Conservation (phyloP, 2,329 filamentous ascomycete species). For the Xylariaceae sp. region DNA sequence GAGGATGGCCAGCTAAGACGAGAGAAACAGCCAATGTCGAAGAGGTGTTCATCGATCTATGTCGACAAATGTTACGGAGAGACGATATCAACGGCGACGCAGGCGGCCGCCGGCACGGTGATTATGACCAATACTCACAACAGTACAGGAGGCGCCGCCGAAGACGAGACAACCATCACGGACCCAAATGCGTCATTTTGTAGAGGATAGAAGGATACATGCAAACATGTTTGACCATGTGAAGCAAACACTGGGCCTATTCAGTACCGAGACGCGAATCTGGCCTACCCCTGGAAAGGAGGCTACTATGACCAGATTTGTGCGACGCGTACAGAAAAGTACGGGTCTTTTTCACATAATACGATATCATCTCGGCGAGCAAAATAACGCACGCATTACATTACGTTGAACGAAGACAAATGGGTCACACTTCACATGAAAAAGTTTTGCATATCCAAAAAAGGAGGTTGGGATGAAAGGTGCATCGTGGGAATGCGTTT, state of each 20-base stretch:
- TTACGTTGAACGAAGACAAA: slow-evolving; percentile 1
- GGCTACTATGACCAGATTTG: not conserved
- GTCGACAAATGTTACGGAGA: slow-evolving; percentile 73
- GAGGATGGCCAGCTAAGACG: slow-evolving; percentile 3
- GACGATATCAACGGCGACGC: slow-evolving; percentile 47
- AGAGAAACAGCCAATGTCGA: slow-evolving; percentile 66
- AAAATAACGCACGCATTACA: not conserved
- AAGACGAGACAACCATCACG: slow-evolving; percentile 30
- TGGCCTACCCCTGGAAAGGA: not conserved
- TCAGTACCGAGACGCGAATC: not conserved
- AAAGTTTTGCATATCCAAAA: not conserved
- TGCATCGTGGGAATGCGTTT: not conserved
- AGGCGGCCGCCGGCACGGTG: slow-evolving; percentile 37
- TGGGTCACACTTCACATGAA: not conserved
- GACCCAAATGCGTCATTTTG: slow-evolving; percentile 41
- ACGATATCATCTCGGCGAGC: not conserved
- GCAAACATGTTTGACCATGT: not conserved
- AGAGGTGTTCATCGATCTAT: slow-evolving; percentile 81
- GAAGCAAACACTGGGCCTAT: not conserved
- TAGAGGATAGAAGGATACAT: slow-evolving; percentile 25
- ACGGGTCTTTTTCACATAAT: not conserved
- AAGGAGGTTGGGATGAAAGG: not conserved
- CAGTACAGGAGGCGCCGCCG: slow-evolving; percentile 32
- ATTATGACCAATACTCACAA: slow-evolving; percentile 35
- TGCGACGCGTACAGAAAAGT: not conserved